Conservation (phyloP, 2,329 filamentous ascomycete species). For the Macroventuria anomochaeta region DNA sequence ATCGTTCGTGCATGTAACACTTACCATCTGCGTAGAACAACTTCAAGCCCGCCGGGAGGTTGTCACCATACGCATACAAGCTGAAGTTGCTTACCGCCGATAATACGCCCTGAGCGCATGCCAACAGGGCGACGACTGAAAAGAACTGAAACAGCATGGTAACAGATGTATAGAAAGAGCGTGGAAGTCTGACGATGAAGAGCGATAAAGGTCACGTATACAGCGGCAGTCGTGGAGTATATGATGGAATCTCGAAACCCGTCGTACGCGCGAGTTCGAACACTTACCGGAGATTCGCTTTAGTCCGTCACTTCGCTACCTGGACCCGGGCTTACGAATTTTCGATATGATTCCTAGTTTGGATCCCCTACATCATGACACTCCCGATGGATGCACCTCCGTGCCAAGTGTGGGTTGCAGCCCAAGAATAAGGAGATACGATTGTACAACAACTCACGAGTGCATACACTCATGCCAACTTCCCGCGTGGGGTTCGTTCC, state of each 20-base stretch:
- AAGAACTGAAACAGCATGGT: too few species aligned
- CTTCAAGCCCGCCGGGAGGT: too few species aligned
- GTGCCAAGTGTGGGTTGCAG: background rate
- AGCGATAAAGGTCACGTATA: too few species aligned
- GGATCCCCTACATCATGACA: background rate
- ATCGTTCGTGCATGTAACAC: slow-evolving; percentile 1
- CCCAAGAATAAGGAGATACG: background rate
- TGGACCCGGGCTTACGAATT: background rate
- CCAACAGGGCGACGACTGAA: too few species aligned
- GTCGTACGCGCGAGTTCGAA: too few species aligned
- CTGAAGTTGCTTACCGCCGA: slow-evolving; percentile 21
- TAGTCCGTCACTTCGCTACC: background rate
- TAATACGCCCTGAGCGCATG: too few species aligned
- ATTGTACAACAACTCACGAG: background rate
- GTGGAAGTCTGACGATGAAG: too few species aligned
- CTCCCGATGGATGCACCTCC: background rate
- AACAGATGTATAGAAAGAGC: too few species aligned
- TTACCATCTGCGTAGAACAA: slow-evolving; percentile 47
- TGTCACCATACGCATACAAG: slow-evolving; percentile 46
- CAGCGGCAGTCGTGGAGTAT: too few species aligned
- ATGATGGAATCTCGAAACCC: too few species aligned
- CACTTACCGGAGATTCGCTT: too few species aligned
- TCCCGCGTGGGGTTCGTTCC: background rate
- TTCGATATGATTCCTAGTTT: background rate
- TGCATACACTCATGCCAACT: background rate